These are phyloP conservation scores for Botrytis elliptica DNA, from an alignment of 2,329 filamentous ascomycete genomes.

Conservation along the genomic window DNA sequence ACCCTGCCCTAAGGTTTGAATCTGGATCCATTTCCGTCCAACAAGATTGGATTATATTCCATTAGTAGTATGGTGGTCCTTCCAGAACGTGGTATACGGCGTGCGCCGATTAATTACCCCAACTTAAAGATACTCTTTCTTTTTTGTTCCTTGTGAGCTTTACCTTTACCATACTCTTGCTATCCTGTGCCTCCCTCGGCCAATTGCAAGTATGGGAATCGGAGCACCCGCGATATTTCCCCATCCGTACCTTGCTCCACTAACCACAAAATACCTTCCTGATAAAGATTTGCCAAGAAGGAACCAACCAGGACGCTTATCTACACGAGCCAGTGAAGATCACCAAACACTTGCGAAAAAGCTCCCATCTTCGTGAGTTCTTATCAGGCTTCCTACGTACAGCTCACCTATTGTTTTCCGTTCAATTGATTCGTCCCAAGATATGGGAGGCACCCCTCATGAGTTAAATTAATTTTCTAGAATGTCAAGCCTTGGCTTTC, in stretches of 20 bases:
- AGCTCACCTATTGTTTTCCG: constrained; percentile 4
- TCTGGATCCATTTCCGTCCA: not conserved
- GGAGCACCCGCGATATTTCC: constrained; percentile 7
- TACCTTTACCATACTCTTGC: not conserved
- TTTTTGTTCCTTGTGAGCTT: not conserved
- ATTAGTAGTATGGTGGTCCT: not conserved
- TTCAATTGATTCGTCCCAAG: constrained; percentile 9
- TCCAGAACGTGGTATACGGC: constrained; percentile 12
- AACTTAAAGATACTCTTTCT: not conserved
- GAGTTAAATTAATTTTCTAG: constrained; percentile 11
- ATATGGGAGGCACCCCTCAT: constrained; percentile 2
- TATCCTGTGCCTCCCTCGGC: constrained; percentile 12
- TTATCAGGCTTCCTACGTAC: constrained; percentile 18
- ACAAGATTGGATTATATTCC: not conserved
- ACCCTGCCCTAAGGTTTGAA: not conserved
- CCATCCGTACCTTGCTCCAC: constrained; percentile 14
- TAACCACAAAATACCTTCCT: constrained; percentile 17
- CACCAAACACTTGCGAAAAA: not conserved
- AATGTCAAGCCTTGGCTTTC: constrained; percentile 16
- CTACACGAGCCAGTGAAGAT: constrained; percentile 16
- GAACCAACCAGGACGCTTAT: constrained; percentile 18
- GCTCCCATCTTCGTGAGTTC: not conserved
- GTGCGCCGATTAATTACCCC: constrained; percentile 15
- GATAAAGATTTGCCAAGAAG: constrained; percentile 18
- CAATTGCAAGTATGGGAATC: constrained; percentile 10